Evolutionary conservation across 108 stramenopile species (phyloP).

Genomic region (Discostella stelligeroides): DNA sequence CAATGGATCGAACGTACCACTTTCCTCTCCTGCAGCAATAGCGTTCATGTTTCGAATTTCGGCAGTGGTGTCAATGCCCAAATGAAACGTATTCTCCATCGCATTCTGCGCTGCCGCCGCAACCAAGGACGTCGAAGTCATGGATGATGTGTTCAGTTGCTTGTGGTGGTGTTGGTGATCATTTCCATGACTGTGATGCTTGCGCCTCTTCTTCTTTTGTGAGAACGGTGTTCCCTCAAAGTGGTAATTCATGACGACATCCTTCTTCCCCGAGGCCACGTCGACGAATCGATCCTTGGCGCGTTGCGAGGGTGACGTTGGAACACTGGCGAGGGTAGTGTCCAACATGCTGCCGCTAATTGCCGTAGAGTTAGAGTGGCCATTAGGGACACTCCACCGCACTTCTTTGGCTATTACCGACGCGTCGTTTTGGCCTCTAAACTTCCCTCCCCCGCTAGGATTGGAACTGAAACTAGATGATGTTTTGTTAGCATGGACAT

Average conservation of each 20-base stretch:
- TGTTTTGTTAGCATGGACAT: conserved; percentile 1
- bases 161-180: not conserved
- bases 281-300: conserved; percentile 6
- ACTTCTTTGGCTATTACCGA: not conserved
- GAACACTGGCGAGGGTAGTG: not conserved
- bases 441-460: not conserved
- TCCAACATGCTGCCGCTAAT: not conserved
- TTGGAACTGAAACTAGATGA: not conserved
- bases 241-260: conserved; percentile 6
- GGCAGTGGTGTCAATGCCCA: conserved; percentile 32
- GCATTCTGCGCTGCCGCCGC: conserved; percentile 5
- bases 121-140: not conserved
- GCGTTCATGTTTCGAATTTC: conserved; percentile 33
- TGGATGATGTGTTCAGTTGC: conserved; percentile 1
- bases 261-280: conserved; percentile 15
- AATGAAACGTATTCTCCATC: conserved; percentile 34
- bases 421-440: not conserved
- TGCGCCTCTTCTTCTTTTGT: conserved; percentile 9
- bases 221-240: conserved; percentile 15
- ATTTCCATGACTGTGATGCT: too few species aligned
- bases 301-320: not conserved
- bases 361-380: not conserved
- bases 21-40: not conserved
- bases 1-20: conserved; percentile 4
- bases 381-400: not conserved